Base-by-base conservation (phyloP, 2,329 filamentous ascomycete genomes). In the Chaetomium strumarium region DNA sequence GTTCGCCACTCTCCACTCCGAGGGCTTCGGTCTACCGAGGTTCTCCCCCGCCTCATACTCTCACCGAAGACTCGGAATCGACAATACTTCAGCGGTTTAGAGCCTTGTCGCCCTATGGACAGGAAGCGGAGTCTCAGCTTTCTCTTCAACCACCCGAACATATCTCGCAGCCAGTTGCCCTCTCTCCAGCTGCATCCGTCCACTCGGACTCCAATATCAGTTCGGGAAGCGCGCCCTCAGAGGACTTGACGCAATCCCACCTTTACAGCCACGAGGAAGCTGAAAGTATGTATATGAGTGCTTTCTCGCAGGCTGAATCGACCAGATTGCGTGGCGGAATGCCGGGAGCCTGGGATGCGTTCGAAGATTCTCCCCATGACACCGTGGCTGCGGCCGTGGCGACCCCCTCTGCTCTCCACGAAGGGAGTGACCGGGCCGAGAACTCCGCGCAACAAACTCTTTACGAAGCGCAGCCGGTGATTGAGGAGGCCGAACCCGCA, bases 271-370 rank as follows among this genome's bases (percentile, higher is more conserved):
- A 90, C 53, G 86, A 90, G 56, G 87, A 92, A 57, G 88, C 87
- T 0, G 84, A 89, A 63, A 93, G 89, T 66, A 88, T 95, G 84
- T 95, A 93, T 62, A 85, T 90, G 83, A 92, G 83, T 57, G 83
- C 83, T 1, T 79, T 85, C 47, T 85, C 82, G 2, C 70, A 77
- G 24, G 66, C 68, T 2, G 66, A 70, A 33, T 64, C 65, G 2
- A 65, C 68, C 10, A 63, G 62, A 38, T 36, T 64, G 16, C 62
- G 46, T 14, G 60, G 60, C 17, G 56, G 61, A 3, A 80, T 81
- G 73, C 79, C 79, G 2, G 78, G 78, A 6, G 69, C 69, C 5
- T 81, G 78, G 79, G 75, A 71, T 48, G 69, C 70, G 0, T 19
- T 19, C 9, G 71, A 72, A 13, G 59, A 67, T 3, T 31, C 42